A percentile compares a stretch with the other conserved stretches of the same genome.
Evolutionary conservation across 1,284 basidiomycete species (phyloP).

Genomic region (Leccinum discolor): DNA sequence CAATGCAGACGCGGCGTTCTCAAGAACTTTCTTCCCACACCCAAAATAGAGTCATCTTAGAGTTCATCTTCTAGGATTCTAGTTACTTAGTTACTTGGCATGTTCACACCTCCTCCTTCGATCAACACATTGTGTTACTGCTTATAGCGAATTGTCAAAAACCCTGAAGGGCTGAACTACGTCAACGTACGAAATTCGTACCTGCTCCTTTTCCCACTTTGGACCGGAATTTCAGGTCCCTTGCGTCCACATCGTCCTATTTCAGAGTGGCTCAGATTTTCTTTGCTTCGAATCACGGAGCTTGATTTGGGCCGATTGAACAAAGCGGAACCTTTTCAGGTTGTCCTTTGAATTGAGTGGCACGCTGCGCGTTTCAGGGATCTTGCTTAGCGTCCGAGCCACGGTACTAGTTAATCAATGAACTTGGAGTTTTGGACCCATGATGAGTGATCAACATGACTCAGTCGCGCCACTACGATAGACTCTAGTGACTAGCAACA

Average conservation of each 20-base stretch:
- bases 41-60: conserved; percentile 9
- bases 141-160: conserved; percentile 28
- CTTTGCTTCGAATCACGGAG: too few relatives aligned
- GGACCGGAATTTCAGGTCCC: not conserved
- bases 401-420: too few relatives aligned
- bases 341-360: not conserved
- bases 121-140: conserved; percentile 11
- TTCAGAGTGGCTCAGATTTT: conserved; percentile 1
- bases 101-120: conserved; percentile 29
- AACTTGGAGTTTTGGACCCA: too few relatives aligned
- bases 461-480: too few relatives aligned
- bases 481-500: too few relatives aligned
- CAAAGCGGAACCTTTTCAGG: not conserved
- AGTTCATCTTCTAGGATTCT: too few relatives aligned
- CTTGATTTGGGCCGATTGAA: not conserved
- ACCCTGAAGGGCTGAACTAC: conserved; percentile 33
- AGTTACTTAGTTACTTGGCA: conserved; percentile 12
- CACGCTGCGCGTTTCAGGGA: conserved; percentile 3
- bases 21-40: conserved; percentile 28
- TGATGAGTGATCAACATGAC: too few relatives aligned
- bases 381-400: not conserved
- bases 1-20: conserved; percentile 25
- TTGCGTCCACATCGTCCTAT: conserved; percentile 2
- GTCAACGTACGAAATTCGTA: conserved; percentile 9
- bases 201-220: conserved; percentile 4